These are phyloP conservation scores for Ascobolus immersus DNA, from an alignment of 495 filamentous ascomycete genomes.

Conservation along the genomic window DNA sequence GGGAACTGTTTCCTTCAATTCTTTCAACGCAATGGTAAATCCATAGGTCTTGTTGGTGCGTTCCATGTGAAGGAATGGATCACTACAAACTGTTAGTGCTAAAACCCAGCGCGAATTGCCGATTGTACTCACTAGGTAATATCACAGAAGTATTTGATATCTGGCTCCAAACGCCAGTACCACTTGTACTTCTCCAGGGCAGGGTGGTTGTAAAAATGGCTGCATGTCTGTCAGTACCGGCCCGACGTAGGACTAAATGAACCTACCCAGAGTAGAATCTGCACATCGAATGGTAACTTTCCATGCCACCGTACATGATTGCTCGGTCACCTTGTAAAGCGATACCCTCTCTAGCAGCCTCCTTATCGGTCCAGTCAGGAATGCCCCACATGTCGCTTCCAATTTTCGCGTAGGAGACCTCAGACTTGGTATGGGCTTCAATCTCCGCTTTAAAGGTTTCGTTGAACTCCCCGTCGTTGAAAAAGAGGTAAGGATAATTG, in stretches of 20 bases:
- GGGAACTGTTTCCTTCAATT: constrained; percentile 89
- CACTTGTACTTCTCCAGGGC: constrained; percentile 91
- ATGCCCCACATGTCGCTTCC: constrained; percentile 81
- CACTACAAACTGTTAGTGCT: constrained; percentile 28
- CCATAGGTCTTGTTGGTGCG: constrained; percentile 91
- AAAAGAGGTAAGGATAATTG: constrained; percentile 94
- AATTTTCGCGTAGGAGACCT: constrained; percentile 88
- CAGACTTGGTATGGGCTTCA: constrained; percentile 59
- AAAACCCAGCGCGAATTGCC: neutral
- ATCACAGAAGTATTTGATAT: constrained; percentile 99
- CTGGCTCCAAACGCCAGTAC: constrained; percentile 98
- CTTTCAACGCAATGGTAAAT: constrained; percentile 97
- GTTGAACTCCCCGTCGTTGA: constrained; percentile 96
- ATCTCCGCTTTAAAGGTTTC: constrained; percentile 71
- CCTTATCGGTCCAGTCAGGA: constrained; percentile 83
- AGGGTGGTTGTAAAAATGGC: constrained; percentile 95
- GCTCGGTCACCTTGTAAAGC: constrained; percentile 86
- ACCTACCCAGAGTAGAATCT: constrained; percentile 77
- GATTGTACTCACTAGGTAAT: constrained; percentile 73
- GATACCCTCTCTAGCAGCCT: constrained; percentile 85
- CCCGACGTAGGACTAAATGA: neutral
- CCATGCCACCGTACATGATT: constrained; percentile 99
- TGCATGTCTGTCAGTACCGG: constrained; percentile 15
- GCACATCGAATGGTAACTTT: constrained; percentile 97
- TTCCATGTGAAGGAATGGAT: constrained; percentile 87